phyloP scores from a whole-genome alignment of 2,329 filamentous ascomycete genomes.

The Trichoderma endophyticum region DNA sequence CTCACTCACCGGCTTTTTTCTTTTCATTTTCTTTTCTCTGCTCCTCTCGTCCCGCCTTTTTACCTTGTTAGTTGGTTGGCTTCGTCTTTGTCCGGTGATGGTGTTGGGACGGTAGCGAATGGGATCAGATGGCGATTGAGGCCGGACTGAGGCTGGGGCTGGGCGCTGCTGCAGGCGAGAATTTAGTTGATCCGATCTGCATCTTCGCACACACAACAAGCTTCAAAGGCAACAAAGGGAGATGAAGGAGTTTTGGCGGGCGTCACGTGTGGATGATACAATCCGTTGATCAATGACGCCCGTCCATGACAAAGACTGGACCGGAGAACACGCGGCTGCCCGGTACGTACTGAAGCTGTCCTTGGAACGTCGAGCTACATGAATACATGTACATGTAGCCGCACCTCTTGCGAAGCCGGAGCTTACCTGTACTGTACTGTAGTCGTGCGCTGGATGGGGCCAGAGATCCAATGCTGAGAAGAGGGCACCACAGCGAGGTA shows the following conservation, averaged over 20 bases:
- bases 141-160: not conserved
- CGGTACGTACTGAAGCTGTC: not conserved
- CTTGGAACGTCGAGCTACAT: not conserved
- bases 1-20: not conserved
- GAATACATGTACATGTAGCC: not conserved
- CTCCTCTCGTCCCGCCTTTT: not conserved
- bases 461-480: not conserved
- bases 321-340: not conserved
- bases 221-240: not conserved
- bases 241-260: not conserved
- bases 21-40: not conserved
- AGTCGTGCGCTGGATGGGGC: not conserved
- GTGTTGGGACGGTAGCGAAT: not conserved
- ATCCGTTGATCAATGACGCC: slow-evolving; percentile 9
- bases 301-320: not conserved
- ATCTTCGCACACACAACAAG: not conserved
- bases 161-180: not conserved
- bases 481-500: not conserved
- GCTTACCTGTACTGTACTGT: not conserved
- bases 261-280: slow-evolving; percentile 13
- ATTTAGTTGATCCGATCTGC: not conserved
- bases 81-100: not conserved
- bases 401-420: not conserved
- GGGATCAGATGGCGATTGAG: not conserved
- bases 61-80: not conserved